These are phyloP conservation scores for Nyctanthes arbortristis DNA, from an alignment of 257 asterid genomes.

Conservation along the genomic window DNA sequence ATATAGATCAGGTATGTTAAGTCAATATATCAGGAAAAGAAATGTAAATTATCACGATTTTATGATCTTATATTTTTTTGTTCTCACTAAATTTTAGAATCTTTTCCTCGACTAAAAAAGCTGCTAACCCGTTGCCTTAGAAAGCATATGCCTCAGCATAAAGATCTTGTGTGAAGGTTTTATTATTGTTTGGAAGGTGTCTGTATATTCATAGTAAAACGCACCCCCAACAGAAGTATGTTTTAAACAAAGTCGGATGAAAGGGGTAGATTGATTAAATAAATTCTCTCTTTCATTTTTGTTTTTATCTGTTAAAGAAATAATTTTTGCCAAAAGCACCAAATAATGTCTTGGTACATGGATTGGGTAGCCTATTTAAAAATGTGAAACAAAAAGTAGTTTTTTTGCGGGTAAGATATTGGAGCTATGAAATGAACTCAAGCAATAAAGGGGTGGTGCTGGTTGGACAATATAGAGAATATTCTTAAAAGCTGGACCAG, in stretches of 20 bases:
- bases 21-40: neutral
- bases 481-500: neutral
- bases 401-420: neutral
- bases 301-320: too few species aligned
- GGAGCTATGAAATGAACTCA: neutral
- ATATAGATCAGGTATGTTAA: slow-evolving; percentile 73
- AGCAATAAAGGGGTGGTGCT: neutral
- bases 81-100: neutral
- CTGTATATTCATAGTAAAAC: neutral
- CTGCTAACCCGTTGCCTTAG: neutral
- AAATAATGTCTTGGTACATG: neutral
- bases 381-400: neutral
- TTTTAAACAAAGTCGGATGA: neutral
- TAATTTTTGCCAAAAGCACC: neutral
- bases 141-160: neutral
- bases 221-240: neutral
- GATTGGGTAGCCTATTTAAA: neutral
- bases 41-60: neutral
- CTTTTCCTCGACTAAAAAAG: neutral
- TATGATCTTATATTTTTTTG: neutral
- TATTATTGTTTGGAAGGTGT: neutral
- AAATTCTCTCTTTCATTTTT: too few species aligned
- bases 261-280: neutral
- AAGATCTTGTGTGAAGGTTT: neutral
- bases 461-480: neutral